Base-by-base conservation (phyloP, 768 basidiomycete genomes). In the Gymnopilus dilepis region DNA sequence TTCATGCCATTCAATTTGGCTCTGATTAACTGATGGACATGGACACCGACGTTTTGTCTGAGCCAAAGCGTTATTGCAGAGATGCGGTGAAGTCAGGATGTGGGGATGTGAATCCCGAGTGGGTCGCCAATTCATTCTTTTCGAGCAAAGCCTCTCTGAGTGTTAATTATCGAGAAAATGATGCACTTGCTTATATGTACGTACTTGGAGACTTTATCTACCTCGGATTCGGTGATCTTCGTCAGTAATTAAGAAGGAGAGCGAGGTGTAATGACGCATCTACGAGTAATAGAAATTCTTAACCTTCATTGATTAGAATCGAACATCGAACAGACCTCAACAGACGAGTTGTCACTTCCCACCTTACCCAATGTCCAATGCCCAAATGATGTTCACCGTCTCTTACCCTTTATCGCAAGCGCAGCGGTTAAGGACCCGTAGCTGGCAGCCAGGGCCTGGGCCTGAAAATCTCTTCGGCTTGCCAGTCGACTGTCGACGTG, bases 71-170 rank as follows among this genome's bases (percentile, higher is more conserved):
- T n/a, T n/a, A n/a, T n/a, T n/a, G 19, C 6, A 6, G 26, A 15
- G 15, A 40, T 55, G 19, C 8, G 12, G 34, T 7, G 6, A 55
- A 40, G 53, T 24, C 6, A 21, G 11, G 28, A 30, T 52, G 50
- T 11, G 31, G 5, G n/a, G 17, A 53, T 53, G 51, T 37, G 15
- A 53, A 53, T 53, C 51, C 51, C 51, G 51, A 37, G 19, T 53
- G 22, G 11, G 19, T 53, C 51, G 51, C 33, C 21, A 34, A 53
- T 37, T 19, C 11, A 15, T 26, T 17, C 33, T 34, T 34, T 19
- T 17, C 33, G n/a, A 28, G 31, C 5, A 19, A 37, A 21, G 17
- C 6, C 6, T 43, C 17, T 45, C 22, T 45, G 17, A n/a, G n/a
- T n/a, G n/a, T n/a, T n/a, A n/a, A n/a, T n/a, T n/a, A n/a, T n/a